Base-by-base conservation (phyloP, 148 eudicot genomes). In the Silene conica region DNA sequence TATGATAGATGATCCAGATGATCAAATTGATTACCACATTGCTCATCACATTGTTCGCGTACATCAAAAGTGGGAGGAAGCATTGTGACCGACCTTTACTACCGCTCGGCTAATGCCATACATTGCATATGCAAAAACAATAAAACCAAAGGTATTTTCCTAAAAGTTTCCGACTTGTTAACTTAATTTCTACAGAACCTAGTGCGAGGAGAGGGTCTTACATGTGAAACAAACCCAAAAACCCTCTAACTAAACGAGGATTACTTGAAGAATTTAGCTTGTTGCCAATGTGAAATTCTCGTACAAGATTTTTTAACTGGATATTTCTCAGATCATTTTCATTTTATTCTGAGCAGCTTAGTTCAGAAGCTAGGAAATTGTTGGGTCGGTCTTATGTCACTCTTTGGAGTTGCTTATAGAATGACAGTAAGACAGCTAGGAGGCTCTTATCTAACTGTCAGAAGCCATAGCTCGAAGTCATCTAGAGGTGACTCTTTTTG, bases 1-100 rank as follows among this genome's bases (percentile, higher is more conserved):
- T 58, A 95, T 95, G 99, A 92, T 95, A 64, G 99, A 95, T 81
- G 99, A 95, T 66, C 99, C 99, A 48, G 99, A 95, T 63, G 99
- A 95, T 77, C 89, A 87, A 82, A 86, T 87, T 63, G 99, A 95
- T 87, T 92, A 95, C 78, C 96, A 86, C 74, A 95, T 92, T 67
- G 99, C 99, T 67, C 90, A 86, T 76, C 99, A 95, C 78, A 92
- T 95, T 55, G 97, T 95, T 73, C 83, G 96, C 79, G 96, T 95
- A 71, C 99, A 89, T 82, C 99, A 95, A 84, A 95, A 83, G 84
- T 90, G 77, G 65, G 99, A 95, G 84, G 97, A 81, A 5, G 97
- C 99, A 9, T 83, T 95, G 76, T 76, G 92, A 72, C 97, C 99
- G 50, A 59, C 90, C 72, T 95, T 95, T 74, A 84, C 92, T n/a